These are phyloP conservation scores for Chiua virens DNA, from an alignment of 768 basidiomycete species.

Conservation along the genomic window DNA sequence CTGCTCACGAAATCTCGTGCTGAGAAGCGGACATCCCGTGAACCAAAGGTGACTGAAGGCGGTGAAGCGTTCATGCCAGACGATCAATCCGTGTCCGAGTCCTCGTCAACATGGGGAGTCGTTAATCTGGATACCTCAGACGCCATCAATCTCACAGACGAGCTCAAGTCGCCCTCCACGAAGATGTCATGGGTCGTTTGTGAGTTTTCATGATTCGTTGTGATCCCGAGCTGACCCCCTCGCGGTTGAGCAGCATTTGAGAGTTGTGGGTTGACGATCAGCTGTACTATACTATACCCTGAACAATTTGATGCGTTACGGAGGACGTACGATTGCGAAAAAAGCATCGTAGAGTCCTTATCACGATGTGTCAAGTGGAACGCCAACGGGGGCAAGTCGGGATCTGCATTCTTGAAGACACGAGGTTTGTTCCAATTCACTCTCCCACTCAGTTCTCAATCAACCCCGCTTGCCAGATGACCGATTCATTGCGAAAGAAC, in stretches of 20 bases:
- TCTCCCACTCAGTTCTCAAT: neutral
- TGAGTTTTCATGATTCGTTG: conserved; percentile 36
- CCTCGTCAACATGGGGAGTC: conserved; percentile 89
- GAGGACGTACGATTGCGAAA: conserved; percentile 90
- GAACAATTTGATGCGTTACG: conserved; percentile 96
- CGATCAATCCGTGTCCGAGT: conserved; percentile 77
- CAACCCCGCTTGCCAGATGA: conserved; percentile 59
- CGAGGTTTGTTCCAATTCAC: conserved; percentile 52
- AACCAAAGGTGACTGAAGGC: conserved; percentile 56
- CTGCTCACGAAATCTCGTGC: conserved; percentile 75
- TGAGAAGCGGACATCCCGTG: conserved; percentile 68
- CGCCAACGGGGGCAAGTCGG: conserved; percentile 92
- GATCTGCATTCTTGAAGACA: conserved; percentile 95
- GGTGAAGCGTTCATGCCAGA: conserved; percentile 93
- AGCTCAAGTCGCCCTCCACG: conserved; percentile 71
- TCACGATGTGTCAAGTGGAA: conserved; percentile 97
- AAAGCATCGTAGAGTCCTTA: conserved; percentile 90
- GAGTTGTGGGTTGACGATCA: conserved; percentile 86
- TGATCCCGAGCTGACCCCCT: conserved; percentile 6
- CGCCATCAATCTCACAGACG: conserved; percentile 69
- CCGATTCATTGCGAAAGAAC: conserved; percentile 97
- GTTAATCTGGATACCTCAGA: conserved; percentile 78
- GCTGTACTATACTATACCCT: conserved; percentile 92
- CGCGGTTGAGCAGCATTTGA: conserved; percentile 65
- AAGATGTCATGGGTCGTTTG: conserved; percentile 82